Percentiles rank a stretch among this genome's conserved stretches.
phyloP scores from a whole-genome alignment of 352 stramenopile species.

The Pythium biforme region DNA sequence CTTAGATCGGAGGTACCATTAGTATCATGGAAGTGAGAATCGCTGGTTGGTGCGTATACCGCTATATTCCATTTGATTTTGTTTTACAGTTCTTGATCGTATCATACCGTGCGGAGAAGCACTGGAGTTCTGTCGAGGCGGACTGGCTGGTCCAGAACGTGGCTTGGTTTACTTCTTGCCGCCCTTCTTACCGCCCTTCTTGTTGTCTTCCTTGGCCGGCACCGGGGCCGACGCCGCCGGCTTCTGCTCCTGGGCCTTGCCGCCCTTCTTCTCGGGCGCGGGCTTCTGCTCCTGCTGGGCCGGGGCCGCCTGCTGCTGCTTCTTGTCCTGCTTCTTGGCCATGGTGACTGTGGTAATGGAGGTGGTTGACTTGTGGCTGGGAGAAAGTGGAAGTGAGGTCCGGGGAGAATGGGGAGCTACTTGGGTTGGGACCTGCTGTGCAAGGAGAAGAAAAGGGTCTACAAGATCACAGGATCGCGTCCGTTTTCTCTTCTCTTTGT shows the following conservation, averaged over 20 bases:
- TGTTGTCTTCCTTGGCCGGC: slow-evolving; percentile 1
- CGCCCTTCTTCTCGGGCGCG: slow-evolving; percentile 5
- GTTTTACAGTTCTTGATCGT: too few relatives aligned
- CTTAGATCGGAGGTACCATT: too few relatives aligned
- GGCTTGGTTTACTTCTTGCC: too few relatives aligned
- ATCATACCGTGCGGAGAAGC: too few relatives aligned
- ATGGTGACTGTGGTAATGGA: slow-evolving; percentile 10
- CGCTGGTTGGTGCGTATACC: too few relatives aligned
- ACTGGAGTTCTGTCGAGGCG: too few relatives aligned
- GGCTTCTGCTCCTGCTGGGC: background rate
- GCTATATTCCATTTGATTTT: too few relatives aligned
- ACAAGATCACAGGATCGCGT: background rate
- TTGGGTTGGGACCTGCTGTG: too few relatives aligned
- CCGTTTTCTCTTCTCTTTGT: background rate
- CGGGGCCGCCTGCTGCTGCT: background rate
- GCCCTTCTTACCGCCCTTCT: too few relatives aligned
- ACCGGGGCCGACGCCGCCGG: background rate
- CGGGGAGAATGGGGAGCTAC: background rate
- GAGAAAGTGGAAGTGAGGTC: slow-evolving; percentile 10
- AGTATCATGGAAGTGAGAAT: too few relatives aligned
- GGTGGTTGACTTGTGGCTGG: slow-evolving; percentile 9
- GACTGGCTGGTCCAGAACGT: too few relatives aligned
- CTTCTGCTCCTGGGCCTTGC: slow-evolving; percentile 2
- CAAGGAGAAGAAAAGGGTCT: background rate
- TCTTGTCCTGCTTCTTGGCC: slow-evolving; percentile 19